A percentile compares a stretch with the other conserved stretches of the same genome.
These are phyloP conservation scores for Xylariaceae sp. DNA, from an alignment of 2,329 filamentous ascomycete genomes.

Conservation along the genomic window DNA sequence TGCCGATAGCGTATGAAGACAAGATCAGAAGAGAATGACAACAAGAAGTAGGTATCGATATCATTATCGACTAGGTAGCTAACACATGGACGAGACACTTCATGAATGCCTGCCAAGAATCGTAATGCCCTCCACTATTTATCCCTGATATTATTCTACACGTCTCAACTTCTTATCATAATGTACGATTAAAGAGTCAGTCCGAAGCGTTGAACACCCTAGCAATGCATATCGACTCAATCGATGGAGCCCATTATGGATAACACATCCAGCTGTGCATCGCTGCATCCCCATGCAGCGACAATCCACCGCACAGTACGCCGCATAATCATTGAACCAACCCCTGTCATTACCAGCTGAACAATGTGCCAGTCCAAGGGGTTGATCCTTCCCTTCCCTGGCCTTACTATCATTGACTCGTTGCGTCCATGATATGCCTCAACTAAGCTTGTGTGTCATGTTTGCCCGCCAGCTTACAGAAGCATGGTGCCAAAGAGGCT, in stretches of 20 bases:
- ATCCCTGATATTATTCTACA: slow-evolving; percentile 8
- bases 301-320: slow-evolving; percentile 1
- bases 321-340: slow-evolving; percentile 5
- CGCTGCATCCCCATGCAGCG: background rate
- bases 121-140: slow-evolving; percentile 14
- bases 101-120: slow-evolving; percentile 27
- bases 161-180: background rate
- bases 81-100: background rate
- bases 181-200: slow-evolving; percentile 3
- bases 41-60: background rate
- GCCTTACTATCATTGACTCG: slow-evolving; percentile 4
- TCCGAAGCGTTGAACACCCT: slow-evolving; percentile 8
- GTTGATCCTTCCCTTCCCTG: background rate
- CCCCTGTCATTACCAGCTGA: slow-evolving; percentile 1
- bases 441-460: background rate
- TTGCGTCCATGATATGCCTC: slow-evolving; percentile 1
- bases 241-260: slow-evolving; percentile 10
- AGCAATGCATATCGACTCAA: slow-evolving; percentile 15
- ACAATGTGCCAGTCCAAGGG: background rate
- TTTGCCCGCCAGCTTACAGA: slow-evolving; percentile 28
- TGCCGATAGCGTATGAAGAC: no score
- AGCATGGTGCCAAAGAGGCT: slow-evolving; percentile 38
- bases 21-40: no score
- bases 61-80: background rate
- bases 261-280: slow-evolving; percentile 14